Conservation (phyloP, 2,329 filamentous ascomycete genomes). For the Fusarium acutatum region DNA sequence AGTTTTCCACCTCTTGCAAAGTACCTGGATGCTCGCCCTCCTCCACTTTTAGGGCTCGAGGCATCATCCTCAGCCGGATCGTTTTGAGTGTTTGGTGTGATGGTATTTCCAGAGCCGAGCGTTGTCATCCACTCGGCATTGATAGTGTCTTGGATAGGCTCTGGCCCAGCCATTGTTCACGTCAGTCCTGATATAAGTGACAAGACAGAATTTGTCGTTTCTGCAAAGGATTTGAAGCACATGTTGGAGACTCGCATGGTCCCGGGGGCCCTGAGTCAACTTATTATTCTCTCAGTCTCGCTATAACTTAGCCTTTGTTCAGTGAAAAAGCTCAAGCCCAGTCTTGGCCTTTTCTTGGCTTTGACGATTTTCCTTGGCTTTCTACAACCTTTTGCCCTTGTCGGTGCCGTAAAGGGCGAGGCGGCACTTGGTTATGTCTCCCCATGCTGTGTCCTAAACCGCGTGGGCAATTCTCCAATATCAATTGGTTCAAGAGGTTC, state of each 20-base stretch:
- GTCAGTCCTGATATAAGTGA: not conserved
- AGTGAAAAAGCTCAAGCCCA: not conserved
- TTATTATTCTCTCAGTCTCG: conserved; percentile 3
- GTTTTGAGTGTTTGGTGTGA: conserved; percentile 9
- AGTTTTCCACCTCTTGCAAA: conserved; percentile 54
- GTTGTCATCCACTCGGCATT: conserved; percentile 6
- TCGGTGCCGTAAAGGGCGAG: conserved; percentile 2
- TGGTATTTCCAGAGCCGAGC: conserved; percentile 18
- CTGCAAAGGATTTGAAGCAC: not conserved
- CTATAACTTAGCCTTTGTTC: not conserved
- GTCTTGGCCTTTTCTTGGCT: conserved; percentile 21
- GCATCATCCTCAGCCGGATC: not conserved
- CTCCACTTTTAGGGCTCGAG: not conserved
- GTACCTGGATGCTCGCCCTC: conserved; percentile 18
- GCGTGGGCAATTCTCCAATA: conserved; percentile 24
- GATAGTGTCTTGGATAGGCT: conserved; percentile 1
- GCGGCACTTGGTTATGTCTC: not conserved
- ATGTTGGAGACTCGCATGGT: not conserved
- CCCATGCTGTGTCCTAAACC: not conserved
- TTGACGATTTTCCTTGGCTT: conserved; percentile 9
- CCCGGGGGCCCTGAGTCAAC: not conserved
- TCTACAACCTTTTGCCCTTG: not conserved
- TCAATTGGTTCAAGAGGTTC: conserved; percentile 37
- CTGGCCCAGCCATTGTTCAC: conserved; percentile 12
- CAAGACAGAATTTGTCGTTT: not conserved